A percentile compares a stretch with the other conserved stretches of the same genome.
Conservation (phyloP, 2,329 filamentous ascomycete genomes). For the Penicillium freii region DNA sequence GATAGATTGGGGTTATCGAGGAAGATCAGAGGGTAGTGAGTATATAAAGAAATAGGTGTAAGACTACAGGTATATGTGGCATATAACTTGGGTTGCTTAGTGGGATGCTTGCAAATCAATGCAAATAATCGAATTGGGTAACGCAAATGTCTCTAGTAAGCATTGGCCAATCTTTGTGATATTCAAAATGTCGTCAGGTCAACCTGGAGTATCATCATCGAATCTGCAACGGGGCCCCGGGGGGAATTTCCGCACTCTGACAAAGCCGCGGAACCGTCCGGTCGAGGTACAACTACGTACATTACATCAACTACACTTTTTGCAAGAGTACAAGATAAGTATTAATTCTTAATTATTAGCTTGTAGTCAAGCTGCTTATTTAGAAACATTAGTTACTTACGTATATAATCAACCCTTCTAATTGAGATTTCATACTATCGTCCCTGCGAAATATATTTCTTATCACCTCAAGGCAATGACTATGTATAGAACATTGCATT, state of each 20-base stretch:
- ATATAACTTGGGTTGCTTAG: neutral
- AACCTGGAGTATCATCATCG: neutral
- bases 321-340: neutral
- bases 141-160: neutral
- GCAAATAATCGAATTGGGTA: neutral
- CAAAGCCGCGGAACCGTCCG: conserved; percentile 18
- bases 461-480: neutral
- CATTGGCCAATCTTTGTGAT: neutral
- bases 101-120: conserved; percentile 9
- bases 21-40: neutral
- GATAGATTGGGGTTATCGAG: neutral
- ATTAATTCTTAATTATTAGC: neutral
- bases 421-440: neutral
- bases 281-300: neutral
- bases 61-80: neutral
- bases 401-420: neutral
- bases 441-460: neutral
- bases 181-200: neutral
- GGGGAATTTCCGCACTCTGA: conserved; percentile 17
- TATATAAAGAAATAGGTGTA: neutral
- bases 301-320: neutral
- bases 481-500: neutral
- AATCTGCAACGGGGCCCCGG: neutral
- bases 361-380: no score
- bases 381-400: neutral